Base-by-base conservation (phyloP, 78 protist genomes). In the Emiliania huxleyi region DNA sequence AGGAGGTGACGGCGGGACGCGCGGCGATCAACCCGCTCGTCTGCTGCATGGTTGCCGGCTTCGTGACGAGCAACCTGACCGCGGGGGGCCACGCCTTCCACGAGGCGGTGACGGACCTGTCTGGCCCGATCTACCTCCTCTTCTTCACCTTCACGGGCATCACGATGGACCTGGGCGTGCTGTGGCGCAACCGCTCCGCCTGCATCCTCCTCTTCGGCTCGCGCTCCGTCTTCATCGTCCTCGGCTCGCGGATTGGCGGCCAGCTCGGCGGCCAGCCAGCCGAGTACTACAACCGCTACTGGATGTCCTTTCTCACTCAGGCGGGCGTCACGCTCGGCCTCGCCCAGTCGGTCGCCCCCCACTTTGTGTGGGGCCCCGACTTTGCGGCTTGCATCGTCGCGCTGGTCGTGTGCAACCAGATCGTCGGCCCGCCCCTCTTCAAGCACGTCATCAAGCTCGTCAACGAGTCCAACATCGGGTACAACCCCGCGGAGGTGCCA, bases 301-400 rank as follows among this genome's bases (percentile, higher is more conserved):
- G 75, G 75, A 62, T 62, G 75, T 26, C 75, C 11, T 26, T 62
- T 15, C 75, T 62, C 75, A 62, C 75, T 3, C 75, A 62, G 33
- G 87, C 87, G 49, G 87, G 87, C 48, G 87, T 79, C 11, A 42
- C 87, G 6, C 87, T 79, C n/a, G 87, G 87, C 35, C 87, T 79
- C 12, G 87, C 87, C 26, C 49, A 0, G 35, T 0, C 4, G 23
- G 49, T 42, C 12, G 15, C 87, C 49, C 1, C 6, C 35, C 35
- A 2, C 87, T 79, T 42, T 49, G 1, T 3, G 48, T 79, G 87
- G 87, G 48, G 48, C 1, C 87, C 87, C 23, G 49, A 42, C 48
- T 79, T 79, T 6, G 44, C 48, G 0, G 46, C 87, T 11, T 18
- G n/a, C 49, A 42, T 38, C 49, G 87, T 79, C 37, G 87, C 49